These are phyloP conservation scores for Grigorovia humatica DNA, from an alignment of 805 yeast species.

Conservation along the genomic window DNA sequence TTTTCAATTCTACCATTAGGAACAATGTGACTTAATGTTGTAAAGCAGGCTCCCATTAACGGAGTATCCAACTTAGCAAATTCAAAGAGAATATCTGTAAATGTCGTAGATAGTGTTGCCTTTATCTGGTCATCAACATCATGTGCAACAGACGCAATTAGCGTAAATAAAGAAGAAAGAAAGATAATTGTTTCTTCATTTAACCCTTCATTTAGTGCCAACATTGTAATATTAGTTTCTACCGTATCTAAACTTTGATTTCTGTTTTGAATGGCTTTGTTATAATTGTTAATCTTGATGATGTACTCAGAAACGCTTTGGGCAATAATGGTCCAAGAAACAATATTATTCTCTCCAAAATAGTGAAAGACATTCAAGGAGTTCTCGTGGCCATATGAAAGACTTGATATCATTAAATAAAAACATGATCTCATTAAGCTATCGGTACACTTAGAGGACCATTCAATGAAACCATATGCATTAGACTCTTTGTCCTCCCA, in stretches of 20 bases:
- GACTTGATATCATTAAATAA: conserved; percentile 66
- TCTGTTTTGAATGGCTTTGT: conserved; percentile 17
- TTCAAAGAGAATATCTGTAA: conserved; percentile 33
- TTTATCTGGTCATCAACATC: conserved; percentile 21
- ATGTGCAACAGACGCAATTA: conserved; percentile 45
- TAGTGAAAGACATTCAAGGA: conserved; percentile 44
- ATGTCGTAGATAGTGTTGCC: conserved; percentile 13
- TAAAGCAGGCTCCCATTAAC: conserved; percentile 44
- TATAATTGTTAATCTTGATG: conserved; percentile 31
- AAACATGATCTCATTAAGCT: conserved; percentile 76
- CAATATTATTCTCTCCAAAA: conserved; percentile 30
- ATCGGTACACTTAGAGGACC: conserved; percentile 80
- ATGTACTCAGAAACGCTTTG: conserved; percentile 46
- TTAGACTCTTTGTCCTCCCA: conserved; percentile 63
- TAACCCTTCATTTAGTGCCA: conserved; percentile 43
- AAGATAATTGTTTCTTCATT: conserved; percentile 74
- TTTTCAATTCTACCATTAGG: conserved; percentile 35
- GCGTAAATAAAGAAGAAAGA: conserved; percentile 60
- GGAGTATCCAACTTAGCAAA: conserved; percentile 39
- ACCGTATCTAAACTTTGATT: conserved; percentile 22
- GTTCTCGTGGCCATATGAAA: conserved; percentile 50
- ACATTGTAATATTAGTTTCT: conserved; percentile 18
- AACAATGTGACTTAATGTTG: conserved; percentile 48
- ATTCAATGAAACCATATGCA: conserved; percentile 68
- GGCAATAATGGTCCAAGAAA: conserved; percentile 48